A percentile compares a stretch with the other conserved stretches of the same genome.
Conservation (phyloP, 495 filamentous ascomycete species). For the Echria macrotheca region DNA sequence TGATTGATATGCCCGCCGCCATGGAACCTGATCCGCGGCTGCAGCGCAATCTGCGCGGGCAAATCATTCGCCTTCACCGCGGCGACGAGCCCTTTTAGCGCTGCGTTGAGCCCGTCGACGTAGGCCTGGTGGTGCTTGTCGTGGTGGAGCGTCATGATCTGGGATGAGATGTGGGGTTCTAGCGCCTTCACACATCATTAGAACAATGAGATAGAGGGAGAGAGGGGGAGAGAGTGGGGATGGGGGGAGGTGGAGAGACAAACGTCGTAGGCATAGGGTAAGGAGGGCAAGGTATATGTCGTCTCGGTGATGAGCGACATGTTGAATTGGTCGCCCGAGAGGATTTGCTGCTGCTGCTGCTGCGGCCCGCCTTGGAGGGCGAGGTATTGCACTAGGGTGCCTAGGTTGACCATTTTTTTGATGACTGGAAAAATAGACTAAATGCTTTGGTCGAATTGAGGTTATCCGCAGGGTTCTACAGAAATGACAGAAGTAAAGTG, state of each 20-base stretch:
- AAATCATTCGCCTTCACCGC: conserved; percentile 44
- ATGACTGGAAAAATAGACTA: too few species aligned
- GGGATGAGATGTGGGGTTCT: conserved; percentile 82
- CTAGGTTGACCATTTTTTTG: conserved; percentile 31
- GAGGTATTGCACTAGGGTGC: conserved; percentile 24
- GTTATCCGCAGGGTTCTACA: too few species aligned
- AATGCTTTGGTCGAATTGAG: too few species aligned
- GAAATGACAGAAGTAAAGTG: too few species aligned
- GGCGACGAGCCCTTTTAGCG: conserved; percentile 47
- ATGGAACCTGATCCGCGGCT: conserved; percentile 81
- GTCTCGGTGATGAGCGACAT: conserved; percentile 25
- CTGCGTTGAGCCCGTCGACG: conserved; percentile 64
- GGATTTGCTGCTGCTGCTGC: conserved; percentile 20
- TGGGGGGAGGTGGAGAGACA: too few species aligned
- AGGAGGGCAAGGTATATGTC: conserved; percentile 33
- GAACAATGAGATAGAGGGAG: not conserved
- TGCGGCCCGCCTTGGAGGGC: too few species aligned
- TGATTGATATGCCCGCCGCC: conserved; percentile 92
- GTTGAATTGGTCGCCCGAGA: conserved; percentile 21
- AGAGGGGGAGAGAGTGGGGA: not conserved
- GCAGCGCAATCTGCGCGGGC: conserved; percentile 64
- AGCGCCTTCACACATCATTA: conserved; percentile 57
- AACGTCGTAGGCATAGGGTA: conserved; percentile 45
- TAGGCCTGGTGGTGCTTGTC: conserved; percentile 69
- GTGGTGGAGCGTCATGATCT: conserved; percentile 92